Base-by-base conservation (phyloP, 768 basidiomycete genomes). In the Phlebiopsis gigantea region DNA sequence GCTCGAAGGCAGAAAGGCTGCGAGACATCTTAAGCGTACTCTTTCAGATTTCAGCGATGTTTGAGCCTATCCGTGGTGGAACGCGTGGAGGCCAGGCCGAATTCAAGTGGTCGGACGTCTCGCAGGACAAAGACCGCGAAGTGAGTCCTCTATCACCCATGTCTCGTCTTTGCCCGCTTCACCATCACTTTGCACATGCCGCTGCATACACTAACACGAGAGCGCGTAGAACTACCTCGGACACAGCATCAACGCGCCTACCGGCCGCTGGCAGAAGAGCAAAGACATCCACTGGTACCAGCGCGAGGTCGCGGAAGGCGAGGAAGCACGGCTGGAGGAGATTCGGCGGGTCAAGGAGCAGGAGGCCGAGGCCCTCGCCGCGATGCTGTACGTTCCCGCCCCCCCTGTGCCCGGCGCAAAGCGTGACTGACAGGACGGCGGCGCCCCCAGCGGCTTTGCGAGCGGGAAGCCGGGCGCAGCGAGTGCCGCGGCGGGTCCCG, bases 261-360 rank as follows among this genome's bases (percentile, higher is more conserved):
- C 91, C 1, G 95, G 95, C 1, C 78, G 95, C 46, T 98, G 95
- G 95, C 95, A 97, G 73, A 95, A 95, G 73, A 93, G 93, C 75
- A 93, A 95, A 69, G 95, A 98, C 65, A 74, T 98, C 15, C 94
- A 96, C 65, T 98, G 95, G 95, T 98, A 96, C 68, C 82, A 75
- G 64, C 84, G 94, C 26, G 91, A 93, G 4, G 25, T 59, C 30
- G 65, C 67, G 1, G 60, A 65, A 14, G 63, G 62, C 2, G 81
- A 81, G 14, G 68, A 69, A 10, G 82, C 83, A 59, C 75, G 81
- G 54, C 64, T 53, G 0, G 92, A 87, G 59, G 95, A 98, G 73
- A 86, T 97, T 29, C 73, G 81, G 55, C 82, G 79, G 64, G 68
- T 97, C 61, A 96, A 97, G 69, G 88, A 93, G 65, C 79, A 86